Evolutionary conservation across 257 asterid genomes (phyloP), one percentile per base, ranked within the genome.

Genomic region (Sherardia arvensis): DNA sequence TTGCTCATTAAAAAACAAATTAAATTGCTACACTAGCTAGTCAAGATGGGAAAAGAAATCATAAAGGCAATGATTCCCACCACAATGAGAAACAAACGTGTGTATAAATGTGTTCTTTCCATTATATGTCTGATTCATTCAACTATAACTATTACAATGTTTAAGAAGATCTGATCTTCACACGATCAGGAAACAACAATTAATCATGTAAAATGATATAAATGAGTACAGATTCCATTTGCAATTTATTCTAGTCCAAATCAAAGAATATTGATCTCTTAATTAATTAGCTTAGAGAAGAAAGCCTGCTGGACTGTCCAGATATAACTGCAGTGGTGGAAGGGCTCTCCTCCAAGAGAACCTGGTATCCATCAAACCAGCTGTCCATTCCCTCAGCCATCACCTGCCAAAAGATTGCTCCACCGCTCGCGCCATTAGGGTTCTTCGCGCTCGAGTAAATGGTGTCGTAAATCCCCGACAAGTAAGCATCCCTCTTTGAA

Each of bases 321-420:
- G 73, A 15, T 21, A 76, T 71, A 4, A 76, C 57, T n/a, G 64
- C 61, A 11, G 61, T 56, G n/a, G 71, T 72, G 45, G 77, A 64
- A 14, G 72, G 74, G 47, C 43, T 65, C 11, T 28, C 40, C 22
- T 70, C 49, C 27, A 76, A 60, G 40, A 72, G 51, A 33, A 72
- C 54, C 30, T 72, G 70, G 61, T 72, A 76, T 25, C 77, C 75
- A 48, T 76, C 77, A 22, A 53, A 18, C 33, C 14, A 65, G 8
- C 3, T 68, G 11, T 49, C 75, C 75, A 76, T 72, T 15, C 69
- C 76, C 38, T 61, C 62, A 17, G 71, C 69, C 66, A 74, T 12
- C 14, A 69, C 47, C 38, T 74, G 75, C 75, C 79, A 74, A 8
- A 74, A 62, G 3, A 69, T 33, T 21, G 64, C 61, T 1, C 79